A percentile compares a stretch with the other conserved stretches of the same genome.
Conservation (phyloP, 31 red algal genomes). For the Porphyra umbilicalis region DNA sequence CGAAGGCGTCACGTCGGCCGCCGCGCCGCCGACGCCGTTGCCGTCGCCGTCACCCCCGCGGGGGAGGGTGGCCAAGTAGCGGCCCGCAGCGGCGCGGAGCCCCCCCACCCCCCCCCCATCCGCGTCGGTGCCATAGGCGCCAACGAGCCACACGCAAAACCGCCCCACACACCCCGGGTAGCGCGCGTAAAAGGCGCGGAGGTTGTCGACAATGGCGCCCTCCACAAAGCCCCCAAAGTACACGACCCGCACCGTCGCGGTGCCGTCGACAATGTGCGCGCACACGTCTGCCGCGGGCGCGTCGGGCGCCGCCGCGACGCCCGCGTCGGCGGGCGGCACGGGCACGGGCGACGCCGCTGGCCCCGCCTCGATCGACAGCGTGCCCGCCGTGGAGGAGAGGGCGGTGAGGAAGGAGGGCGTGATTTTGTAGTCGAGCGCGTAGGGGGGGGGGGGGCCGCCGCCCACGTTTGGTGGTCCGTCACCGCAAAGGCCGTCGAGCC, state of each 20-base stretch:
- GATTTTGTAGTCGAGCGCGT: slow-evolving; percentile 35
- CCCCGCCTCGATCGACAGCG: slow-evolving; percentile 11
- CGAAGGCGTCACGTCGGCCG: not conserved
- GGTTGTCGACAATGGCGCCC: slow-evolving; percentile 60
- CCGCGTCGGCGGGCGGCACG: not conserved
- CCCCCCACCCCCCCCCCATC: not conserved
- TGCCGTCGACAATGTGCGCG: slow-evolving; percentile 34
- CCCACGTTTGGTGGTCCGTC: slow-evolving; percentile 57
- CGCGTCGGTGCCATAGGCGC: not conserved
- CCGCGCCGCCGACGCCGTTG: not conserved
- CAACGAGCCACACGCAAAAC: slow-evolving; percentile 40
- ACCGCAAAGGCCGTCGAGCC: slow-evolving; percentile 60
- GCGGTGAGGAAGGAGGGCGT: slow-evolving; percentile 46
- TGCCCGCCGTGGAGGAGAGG: slow-evolving; percentile 18
- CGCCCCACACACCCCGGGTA: slow-evolving; percentile 48
- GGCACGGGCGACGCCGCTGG: not conserved
- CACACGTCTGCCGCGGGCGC: not conserved
- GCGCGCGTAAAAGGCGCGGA: slow-evolving; percentile 37
- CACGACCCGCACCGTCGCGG: slow-evolving; percentile 43
- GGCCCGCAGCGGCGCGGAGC: not conserved
- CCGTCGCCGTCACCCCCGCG: not conserved
- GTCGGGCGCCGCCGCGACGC: not conserved
- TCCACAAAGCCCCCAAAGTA: slow-evolving; percentile 69
- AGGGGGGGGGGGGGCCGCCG: slow-evolving; percentile 16
- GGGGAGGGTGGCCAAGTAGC: not conserved